Base-by-base conservation (phyloP, 306 rosid genomes). In the Urtica urens region DNA sequence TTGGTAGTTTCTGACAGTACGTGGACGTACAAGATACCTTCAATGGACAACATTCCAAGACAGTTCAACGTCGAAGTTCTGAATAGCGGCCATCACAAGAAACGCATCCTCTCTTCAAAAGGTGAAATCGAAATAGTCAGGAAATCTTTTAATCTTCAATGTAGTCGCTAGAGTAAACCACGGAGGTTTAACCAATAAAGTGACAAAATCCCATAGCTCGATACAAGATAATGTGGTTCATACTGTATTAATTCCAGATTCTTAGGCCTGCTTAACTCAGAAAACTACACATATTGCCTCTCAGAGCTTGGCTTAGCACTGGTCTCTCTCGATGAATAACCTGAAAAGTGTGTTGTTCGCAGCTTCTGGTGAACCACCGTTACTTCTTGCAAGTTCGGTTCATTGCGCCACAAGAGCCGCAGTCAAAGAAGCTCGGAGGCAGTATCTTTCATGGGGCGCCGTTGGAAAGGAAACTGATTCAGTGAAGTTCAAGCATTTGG, bases 321-420 rank as follows among this genome's bases (percentile, higher is more conserved):
- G n/a, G n/a, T n/a, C n/a, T n/a, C n/a, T n/a, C n/a, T n/a, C n/a
- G n/a, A 10, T 16, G 35, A 7, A 35, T 7, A 37, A 27, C 20
- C 48, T 1, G 23, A 69, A 31, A 38, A 20, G 17, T 45, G 14
- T 46, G 28, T 63, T 62, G 40, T 10, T 66, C 10, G 75, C 80
- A 90, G 97, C 95, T 66, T 90, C 97, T 38, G 97, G 97, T 0
- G 97, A 90, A 65, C 95, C 97, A 0, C 95, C 97, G 5, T 47
- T 90, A 27, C 76, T 84, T 58, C 66, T 84, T 27, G 95, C 93
- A 2, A 83, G 75, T 55, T 90, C 97, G 0, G 75, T 90, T 64
- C 97, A 84, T 44, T 76, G 93, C 42, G 97, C 97, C 23, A 58
- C 87, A 6, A 79, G 93, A 62, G 90, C 86, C n/a, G 95, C 97